Percentiles rank a stretch among this genome's conserved stretches.
phyloP scores from a whole-genome alignment of 805 yeast genomes.

The Starmerella powellii region DNA sequence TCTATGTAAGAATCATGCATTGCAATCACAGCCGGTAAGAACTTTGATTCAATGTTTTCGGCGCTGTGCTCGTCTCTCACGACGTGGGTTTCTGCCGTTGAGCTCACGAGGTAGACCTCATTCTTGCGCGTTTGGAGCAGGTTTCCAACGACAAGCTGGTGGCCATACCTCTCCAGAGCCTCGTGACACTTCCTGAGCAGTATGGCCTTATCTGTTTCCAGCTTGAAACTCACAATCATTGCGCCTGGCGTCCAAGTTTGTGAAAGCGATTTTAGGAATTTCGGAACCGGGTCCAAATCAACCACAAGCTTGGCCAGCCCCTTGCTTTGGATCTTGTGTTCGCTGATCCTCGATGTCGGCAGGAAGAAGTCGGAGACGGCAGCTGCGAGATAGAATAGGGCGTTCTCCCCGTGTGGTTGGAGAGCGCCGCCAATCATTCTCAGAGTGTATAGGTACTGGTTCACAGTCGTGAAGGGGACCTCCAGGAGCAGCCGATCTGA shows the following conservation, averaged over 20 bases:
- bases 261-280: constrained; percentile 74
- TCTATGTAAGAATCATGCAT: constrained; percentile 54
- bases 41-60: constrained; percentile 63
- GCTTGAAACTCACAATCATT: constrained; percentile 85
- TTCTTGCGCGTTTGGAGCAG: constrained; percentile 74
- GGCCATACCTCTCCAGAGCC: constrained; percentile 76
- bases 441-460: constrained; percentile 81
- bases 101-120: constrained; percentile 75
- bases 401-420: constrained; percentile 34
- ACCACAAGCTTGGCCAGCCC: constrained; percentile 56
- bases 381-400: constrained; percentile 86
- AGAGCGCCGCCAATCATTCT: constrained; percentile 51
- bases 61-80: constrained; percentile 31
- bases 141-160: constrained; percentile 91
- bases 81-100: constrained; percentile 29
- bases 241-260: constrained; percentile 93
- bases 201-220: constrained; percentile 72
- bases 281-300: constrained; percentile 91
- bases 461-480: constrained; percentile 88
- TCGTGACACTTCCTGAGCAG: constrained; percentile 61
- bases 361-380: constrained; percentile 95
- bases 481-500: constrained; percentile 43
- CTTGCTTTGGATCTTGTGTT: constrained; percentile 87
- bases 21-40: constrained; percentile 63
- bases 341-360: constrained; percentile 74